Conservation (phyloP, 2,329 filamentous ascomycete genomes). For the Botrytis aclada region DNA sequence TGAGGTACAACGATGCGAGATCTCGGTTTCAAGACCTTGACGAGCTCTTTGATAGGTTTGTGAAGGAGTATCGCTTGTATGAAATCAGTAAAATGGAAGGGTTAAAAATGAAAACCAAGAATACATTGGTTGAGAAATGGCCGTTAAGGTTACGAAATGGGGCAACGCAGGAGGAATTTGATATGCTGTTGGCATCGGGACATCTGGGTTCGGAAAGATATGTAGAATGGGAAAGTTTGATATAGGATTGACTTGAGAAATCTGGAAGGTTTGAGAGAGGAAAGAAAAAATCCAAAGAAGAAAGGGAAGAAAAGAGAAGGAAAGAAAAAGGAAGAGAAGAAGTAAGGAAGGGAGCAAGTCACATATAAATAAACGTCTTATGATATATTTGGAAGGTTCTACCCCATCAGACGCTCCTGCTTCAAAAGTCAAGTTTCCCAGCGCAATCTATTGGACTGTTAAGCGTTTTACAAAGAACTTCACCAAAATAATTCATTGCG, state of each 20-base stretch:
- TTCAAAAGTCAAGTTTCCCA: not conserved
- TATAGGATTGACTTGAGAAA: not conserved
- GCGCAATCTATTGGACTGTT: not conserved
- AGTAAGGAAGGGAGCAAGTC: not conserved
- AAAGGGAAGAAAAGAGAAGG: no score
- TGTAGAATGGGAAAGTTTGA: conserved; percentile 35
- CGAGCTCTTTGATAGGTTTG: conserved; percentile 2
- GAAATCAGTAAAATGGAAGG: not conserved
- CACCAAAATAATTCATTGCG: not conserved
- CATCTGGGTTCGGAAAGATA: conserved; percentile 7
- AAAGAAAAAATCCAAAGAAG: no score
- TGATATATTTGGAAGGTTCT: not conserved
- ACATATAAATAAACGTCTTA: no score
- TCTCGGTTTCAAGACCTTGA: not conserved
- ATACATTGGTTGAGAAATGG: conserved; percentile 22
- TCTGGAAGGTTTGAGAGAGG: not conserved
- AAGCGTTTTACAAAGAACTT: not conserved
- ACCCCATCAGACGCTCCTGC: not conserved
- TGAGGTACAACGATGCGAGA: conserved; percentile 1
- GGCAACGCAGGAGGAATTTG: conserved; percentile 16
- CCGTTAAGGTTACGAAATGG: conserved; percentile 18
- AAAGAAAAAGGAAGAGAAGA: not conserved
- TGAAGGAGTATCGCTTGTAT: not conserved
- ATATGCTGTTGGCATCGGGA: not conserved
- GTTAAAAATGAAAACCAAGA: conserved; percentile 16